phyloP scores from a whole-genome alignment of 306 rosid species.

The Mucuna pruriens region DNA sequence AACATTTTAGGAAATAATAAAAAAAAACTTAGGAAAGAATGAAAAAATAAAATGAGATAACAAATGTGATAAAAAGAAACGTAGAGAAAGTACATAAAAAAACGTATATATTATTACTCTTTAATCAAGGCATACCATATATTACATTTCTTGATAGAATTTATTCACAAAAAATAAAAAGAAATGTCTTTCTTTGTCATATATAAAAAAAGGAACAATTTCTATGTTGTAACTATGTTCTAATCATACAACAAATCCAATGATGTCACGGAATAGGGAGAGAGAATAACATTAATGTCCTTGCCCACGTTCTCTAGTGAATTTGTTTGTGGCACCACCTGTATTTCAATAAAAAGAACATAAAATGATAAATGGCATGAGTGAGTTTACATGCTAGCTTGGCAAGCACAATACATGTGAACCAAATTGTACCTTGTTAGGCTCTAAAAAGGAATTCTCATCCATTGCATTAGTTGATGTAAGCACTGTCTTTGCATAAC shows the following conservation, averaged over 20 bases:
- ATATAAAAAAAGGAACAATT: no score
- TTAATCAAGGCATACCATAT: no score
- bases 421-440: constrained; percentile 56
- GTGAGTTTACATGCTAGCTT: background rate
- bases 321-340: constrained; percentile 52
- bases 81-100: no score
- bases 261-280: constrained; percentile 60
- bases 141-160: no score
- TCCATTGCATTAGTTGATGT: constrained; percentile 59
- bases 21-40: no score
- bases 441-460: constrained; percentile 68
- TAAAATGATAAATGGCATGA: background rate
- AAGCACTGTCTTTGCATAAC: constrained; percentile 53
- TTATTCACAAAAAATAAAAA: no score
- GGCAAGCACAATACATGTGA: background rate
- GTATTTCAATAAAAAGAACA: background rate
- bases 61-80: no score
- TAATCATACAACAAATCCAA: constrained; percentile 38
- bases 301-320: constrained; percentile 39
- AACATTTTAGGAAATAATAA: no score
- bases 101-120: no score
- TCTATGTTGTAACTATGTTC: no score
- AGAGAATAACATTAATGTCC: constrained; percentile 43
- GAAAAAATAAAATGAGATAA: no score
- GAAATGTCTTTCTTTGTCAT: no score